Evolutionary conservation across 148 eudicot species (phyloP).

Genomic region (Rhododendron ovatum): DNA sequence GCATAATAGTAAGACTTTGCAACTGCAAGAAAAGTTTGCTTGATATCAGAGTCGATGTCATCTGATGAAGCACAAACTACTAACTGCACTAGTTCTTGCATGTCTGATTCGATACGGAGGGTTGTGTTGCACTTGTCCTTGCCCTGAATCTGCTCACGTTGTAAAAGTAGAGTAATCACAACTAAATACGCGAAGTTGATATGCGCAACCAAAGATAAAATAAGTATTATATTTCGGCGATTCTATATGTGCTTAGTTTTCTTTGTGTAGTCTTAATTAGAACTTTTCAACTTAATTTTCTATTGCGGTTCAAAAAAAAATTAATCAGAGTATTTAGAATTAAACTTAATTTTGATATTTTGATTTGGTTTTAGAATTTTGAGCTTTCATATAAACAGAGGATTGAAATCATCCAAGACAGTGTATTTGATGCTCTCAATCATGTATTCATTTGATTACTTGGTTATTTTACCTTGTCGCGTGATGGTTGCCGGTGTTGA

Average conservation of each 20-base stretch:
- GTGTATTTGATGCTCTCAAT: no score
- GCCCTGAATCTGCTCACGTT: slow-evolving; percentile 20
- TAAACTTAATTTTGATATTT: no score
- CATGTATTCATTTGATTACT: neutral
- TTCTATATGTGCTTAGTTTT: no score
- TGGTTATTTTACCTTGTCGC: neutral
- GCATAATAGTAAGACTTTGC: slow-evolving; percentile 57
- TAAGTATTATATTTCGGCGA: neutral
- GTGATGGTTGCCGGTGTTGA: slow-evolving; percentile 6
- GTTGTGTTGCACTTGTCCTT: slow-evolving; percentile 2
- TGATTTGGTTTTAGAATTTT: no score
- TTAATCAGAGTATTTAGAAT: no score
- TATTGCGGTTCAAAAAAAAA: no score
- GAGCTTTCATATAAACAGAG: no score
- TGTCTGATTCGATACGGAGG: slow-evolving; percentile 31
- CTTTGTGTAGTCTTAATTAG: no score
- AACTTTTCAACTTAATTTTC: no score
- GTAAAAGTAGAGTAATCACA: neutral
- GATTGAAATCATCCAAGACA: no score
- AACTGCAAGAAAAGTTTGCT: slow-evolving; percentile 47
- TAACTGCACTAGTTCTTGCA: slow-evolving; percentile 55
- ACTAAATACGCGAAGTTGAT: neutral
- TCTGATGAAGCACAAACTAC: slow-evolving; percentile 27
- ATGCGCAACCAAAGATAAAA: neutral
- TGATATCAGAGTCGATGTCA: slow-evolving; percentile 35